Evolutionary conservation across 345 rosid genomes (phyloP), one percentile per base, ranked within the genome.

Genomic region (Pseudoturritis turrita): DNA sequence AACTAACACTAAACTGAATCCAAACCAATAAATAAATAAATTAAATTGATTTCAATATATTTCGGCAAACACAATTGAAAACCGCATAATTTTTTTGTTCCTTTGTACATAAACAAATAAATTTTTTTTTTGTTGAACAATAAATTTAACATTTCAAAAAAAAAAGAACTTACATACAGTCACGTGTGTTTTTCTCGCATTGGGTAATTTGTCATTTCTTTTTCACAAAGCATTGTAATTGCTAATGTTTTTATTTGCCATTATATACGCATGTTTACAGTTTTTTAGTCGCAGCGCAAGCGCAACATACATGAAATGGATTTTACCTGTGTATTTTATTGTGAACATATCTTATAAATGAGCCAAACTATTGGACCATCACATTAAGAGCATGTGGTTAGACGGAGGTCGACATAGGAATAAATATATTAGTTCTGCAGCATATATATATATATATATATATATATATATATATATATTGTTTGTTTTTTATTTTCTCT

Each of bases 331-430:
- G 26, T 23, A 23, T 7, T 18, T 12, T 10, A 10, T 5, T 46
- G 10, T 65, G 71, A 65, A 50, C 68, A 58, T 58, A 41, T 59
- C 17, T 49, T 74, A 67, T 74, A 67, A 41, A 59, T 65, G 72
- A 73, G 41, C 53, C 43, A 56, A 73, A 73, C 51, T 17, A 73
- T 26, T 45, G 26, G n/a, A 55, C 28, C 60, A 8, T 49, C 68
- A 74, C 65, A 74, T 47, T 74, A 58, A 74, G 55, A 40, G 73
- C 68, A 74, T 58, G 78, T 74, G 56, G 62, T 22, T 66, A 57
- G 72, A 39, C 6, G 58, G 50, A 57, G 72, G 77, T 65, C 54
- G 62, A 74, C 73, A 58, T 12, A 49, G 17, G 39, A 22, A 59
- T 67, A 67, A 71, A 67, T 59, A 74, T 7, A 59, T 57, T 45